phyloP scores from a whole-genome alignment of 208 protist genomes.

The Wallacemonas sp. region DNA sequence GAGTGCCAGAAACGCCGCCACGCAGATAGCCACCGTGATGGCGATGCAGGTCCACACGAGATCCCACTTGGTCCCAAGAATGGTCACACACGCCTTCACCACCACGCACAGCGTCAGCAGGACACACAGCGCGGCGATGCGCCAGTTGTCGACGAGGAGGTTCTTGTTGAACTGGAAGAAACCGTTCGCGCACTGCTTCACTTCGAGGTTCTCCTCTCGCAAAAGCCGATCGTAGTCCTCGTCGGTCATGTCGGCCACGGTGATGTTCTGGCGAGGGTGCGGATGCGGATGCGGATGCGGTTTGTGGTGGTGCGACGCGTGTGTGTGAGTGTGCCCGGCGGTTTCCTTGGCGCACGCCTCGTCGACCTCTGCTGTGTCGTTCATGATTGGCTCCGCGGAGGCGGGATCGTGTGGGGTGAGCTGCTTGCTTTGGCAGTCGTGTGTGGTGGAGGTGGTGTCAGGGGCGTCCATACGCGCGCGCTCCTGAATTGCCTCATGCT shows the following conservation, averaged over 20 bases:
- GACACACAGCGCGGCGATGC: conserved; percentile 25
- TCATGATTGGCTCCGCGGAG: neutral
- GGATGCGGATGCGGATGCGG: too few species aligned
- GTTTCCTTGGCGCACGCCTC: neutral
- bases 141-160: conserved; percentile 26
- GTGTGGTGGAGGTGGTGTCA: conserved; percentile 25
- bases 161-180: conserved; percentile 45
- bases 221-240: neutral
- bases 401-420: neutral
- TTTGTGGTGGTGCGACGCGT: neutral
- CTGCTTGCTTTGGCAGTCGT: conserved; percentile 16
- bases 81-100: conserved; percentile 27
- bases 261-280: neutral
- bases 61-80: conserved; percentile 22
- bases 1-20: conserved; percentile 20
- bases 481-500: conserved; percentile 18
- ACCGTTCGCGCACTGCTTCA: conserved; percentile 16
- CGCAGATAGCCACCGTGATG: conserved; percentile 13
- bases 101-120: conserved; percentile 35
- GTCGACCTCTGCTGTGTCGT: neutral
- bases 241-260: neutral
- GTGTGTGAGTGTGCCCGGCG: neutral
- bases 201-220: neutral
- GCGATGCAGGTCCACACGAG: conserved; percentile 26
- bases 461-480: neutral